Evolutionary conservation across 1,139 yeast genomes (phyloP).

Genomic region (Pichia norvegensis): DNA sequence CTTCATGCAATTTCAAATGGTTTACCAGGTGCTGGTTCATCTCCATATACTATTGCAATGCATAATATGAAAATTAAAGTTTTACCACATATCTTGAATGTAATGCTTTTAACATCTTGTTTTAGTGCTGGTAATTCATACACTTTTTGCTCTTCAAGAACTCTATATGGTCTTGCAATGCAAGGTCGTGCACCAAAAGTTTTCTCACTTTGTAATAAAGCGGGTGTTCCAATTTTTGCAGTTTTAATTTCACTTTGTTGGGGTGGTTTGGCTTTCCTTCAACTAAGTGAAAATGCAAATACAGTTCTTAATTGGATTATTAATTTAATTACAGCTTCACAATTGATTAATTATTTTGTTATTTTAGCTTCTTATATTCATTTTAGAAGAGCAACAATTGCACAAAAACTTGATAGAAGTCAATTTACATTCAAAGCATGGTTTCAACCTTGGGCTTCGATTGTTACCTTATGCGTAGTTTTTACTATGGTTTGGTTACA

Average conservation of each 20-base stretch:
- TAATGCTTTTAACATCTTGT: conserved; percentile 51
- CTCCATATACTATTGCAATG: conserved; percentile 63
- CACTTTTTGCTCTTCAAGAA: conserved; percentile 54
- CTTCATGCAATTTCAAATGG: conserved; percentile 37
- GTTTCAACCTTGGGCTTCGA: conserved; percentile 51
- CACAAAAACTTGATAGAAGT: conserved; percentile 49
- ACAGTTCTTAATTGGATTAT: conserved; percentile 70
- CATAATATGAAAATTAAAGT: conserved; percentile 42
- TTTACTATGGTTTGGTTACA: conserved; percentile 55
- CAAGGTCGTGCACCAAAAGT: conserved; percentile 45
- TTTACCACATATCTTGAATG: conserved; percentile 59
- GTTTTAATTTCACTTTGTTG: conserved; percentile 30
- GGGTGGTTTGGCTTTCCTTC: conserved; percentile 46
- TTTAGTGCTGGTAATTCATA: conserved; percentile 71
- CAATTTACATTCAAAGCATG: conserved; percentile 49
- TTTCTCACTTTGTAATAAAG: conserved; percentile 40
- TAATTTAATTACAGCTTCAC: conserved; percentile 71
- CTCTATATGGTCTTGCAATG: conserved; percentile 52
- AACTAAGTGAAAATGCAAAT: conserved; percentile 51
- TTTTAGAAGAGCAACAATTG: conserved; percentile 55
- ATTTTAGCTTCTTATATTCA: conserved; percentile 56
- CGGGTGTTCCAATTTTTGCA: conserved; percentile 36
- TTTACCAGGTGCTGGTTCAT: conserved; percentile 52
- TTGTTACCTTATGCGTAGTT: conserved; percentile 35
- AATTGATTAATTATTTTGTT: conserved; percentile 60